phyloP scores from a whole-genome alignment of 2,329 filamentous ascomycete species.

The Epichloe uncinata region DNA sequence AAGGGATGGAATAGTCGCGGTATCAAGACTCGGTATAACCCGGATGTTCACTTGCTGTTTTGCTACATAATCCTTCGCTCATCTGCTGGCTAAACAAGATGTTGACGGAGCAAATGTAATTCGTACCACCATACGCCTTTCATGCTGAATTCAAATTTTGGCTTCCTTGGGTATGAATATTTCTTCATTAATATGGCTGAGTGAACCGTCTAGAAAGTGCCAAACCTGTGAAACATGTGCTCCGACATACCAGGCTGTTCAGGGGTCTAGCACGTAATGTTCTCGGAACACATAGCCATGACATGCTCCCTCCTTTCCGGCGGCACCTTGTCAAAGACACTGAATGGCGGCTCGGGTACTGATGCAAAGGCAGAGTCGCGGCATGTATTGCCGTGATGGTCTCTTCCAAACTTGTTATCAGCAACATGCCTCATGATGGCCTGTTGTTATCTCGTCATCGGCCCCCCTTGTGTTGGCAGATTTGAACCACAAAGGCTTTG shows the following conservation, averaged over 20 bases:
- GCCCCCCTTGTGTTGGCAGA: slow-evolving; percentile 3
- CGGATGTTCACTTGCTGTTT: neutral
- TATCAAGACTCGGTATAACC: neutral
- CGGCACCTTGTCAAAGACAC: no score
- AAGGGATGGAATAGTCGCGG: slow-evolving; percentile 1
- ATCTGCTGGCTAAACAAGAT: neutral
- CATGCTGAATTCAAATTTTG: neutral
- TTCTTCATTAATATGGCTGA: no score
- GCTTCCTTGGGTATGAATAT: neutral
- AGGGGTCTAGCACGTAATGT: no score
- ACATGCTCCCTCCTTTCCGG: no score
- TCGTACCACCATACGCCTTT: neutral
- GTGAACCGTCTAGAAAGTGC: no score
- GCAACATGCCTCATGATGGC: slow-evolving; percentile 4
- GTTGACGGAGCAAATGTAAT: neutral
- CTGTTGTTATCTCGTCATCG: slow-evolving; percentile 8
- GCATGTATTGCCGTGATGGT: no score
- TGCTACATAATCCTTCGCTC: neutral
- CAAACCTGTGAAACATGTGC: no score
- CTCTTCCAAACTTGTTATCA: no score
- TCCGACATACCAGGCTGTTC: no score
- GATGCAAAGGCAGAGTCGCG: no score
- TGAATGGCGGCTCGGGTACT: no score
- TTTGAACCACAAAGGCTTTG: slow-evolving; percentile 45
- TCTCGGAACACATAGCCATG: no score